Base-by-base conservation (phyloP, 331 rosid species). In the Rhamnella rubrinervis region DNA sequence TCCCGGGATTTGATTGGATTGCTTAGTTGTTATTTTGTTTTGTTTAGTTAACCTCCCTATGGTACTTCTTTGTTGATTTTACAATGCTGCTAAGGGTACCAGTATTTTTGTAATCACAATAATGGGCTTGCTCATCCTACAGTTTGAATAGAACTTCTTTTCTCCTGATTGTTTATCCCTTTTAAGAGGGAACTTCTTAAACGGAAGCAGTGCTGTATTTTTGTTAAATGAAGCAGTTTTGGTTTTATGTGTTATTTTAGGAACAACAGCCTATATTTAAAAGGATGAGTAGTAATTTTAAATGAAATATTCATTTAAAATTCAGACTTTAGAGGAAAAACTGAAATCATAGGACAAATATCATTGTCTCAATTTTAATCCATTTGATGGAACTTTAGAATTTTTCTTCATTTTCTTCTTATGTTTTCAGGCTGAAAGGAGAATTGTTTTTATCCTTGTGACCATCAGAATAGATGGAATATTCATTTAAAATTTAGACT, bases 381-480 rank as follows among this genome's bases (percentile, higher is more conserved):
- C 11, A 5, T 9, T 53, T 53, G 19, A 52, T 52, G 57, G 21
- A 52, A 52, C 57, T 16, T 17, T 16, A 19, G n/a, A 52, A 0
- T 16, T 52, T 16, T 16, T 16, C 16, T 52, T 16, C 6, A 17
- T 17, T 16, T 52, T 16, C 15, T 16, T 52, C 16, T 16, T 52
- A 5, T 60, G 55, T 65, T 26, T n/a, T 52, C 35, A 56, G 57
- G 18, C 63, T 39, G 16, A 47, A 53, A 46, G 66, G 64, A 41
- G 2, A n/a, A 18, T 38, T 23, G 63, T 77, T 38, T 68, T 58
- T 40, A 71, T 59, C 49, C 49, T 26, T 70, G 41, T 77, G 74
- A 17, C 38, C 66, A 66, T 72, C 89, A 93, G 98, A 93, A 79
- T 75, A 23, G 23, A 23, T 23, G 23, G 23, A 23, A 23, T 23